Evolutionary conservation across 2,329 filamentous ascomycete species (phyloP), one percentile per base, ranked within the genome.

Genomic region (Penicillium crustosum): DNA sequence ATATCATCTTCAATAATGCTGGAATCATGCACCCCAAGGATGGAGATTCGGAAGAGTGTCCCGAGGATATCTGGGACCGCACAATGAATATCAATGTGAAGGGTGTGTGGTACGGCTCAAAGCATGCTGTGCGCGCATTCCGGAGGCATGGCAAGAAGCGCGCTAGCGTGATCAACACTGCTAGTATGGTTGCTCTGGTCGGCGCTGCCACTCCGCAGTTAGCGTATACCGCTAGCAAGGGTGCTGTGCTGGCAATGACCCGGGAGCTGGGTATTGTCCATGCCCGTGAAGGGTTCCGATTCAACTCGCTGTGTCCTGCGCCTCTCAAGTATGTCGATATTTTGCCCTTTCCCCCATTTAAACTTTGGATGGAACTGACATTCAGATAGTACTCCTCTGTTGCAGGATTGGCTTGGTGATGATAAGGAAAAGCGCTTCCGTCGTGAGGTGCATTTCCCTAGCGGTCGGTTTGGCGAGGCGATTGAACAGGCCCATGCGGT

Each of bases 1-100:
- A 97, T 74, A 82, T 96, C 71, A 90, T 96, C 69, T 97, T 96
- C 86, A 97, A 97, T 86, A 97, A 97, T 75, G 93, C 93, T 27
- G 93, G 93, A 54, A 97, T 97, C 77, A 97, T 97, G 93, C 93
- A 96, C 78, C 87, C 86, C 48, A 82, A 89, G 58, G 89, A 92
- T 74, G 87, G 85, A 70, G 88, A 91, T 75, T 91, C 93, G 49
- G 80, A 95, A 73, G 85, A 89, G 73, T 96, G 92, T 1, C 87
- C 90, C 50, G 91, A 96, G 79, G 86, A 86, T 68, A 93, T 97
- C 80, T 97, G 93, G 93, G 91, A 97, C 70, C 79, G 95, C 65
- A 97, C 93, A 5, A 91, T 95, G 61, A 87, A 86, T 74, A 95
- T 96, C 82, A 97, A 97, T 77, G 93, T 96, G 76, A 97, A 97